Base-by-base conservation (phyloP, 257 asterid species). In the Jacaranda copaia region DNA sequence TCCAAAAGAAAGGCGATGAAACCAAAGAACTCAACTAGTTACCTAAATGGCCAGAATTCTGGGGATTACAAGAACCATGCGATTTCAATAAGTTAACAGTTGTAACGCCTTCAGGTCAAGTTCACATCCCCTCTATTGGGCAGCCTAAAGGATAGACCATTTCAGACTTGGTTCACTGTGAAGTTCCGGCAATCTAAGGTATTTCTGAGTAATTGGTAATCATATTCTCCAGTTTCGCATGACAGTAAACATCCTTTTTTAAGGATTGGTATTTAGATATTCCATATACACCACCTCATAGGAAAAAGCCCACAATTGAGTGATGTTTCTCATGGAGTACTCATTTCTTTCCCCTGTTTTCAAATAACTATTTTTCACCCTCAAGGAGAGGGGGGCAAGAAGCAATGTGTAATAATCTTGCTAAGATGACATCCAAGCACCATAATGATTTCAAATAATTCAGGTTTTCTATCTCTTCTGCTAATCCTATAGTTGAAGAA, bases 1-100 rank as follows among this genome's bases (percentile, higher is more conserved):
- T 25, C 68, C 75, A 77, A 75, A 80, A 51, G 73, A 78, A 73
- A 42, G 86, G 80, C 56, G 79, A 58, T 52, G 70, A 75, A 60
- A 80, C 56, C 83, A 67, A 87, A 80, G 70, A 48, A 51, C 77
- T 39, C 57, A 48, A 46, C 59, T 20, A 68, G 48, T 55, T 72
- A 77, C 77, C 82, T 8, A 61, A 42, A 67, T 32, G 63, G 66
- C 62, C 67, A 74, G 8, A 39, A 74, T 63, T 61, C 43, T 5
- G 18, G 73, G 70, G 67, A 78, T 80, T 77, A 42, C 81, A 77
- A 53, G 25, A 73, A 67, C 45, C 66, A 77, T 10, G 56, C 74
- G 32, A 40, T 57, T 48, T 73, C 32, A 77, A 68, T 36, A 62
- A 51, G 66, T 57, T 18, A 71, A 84, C 70, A 39, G 75, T 70